Conservation (phyloP, 2,329 filamentous ascomycete genomes). For the Scedosporium minutisporum region DNA sequence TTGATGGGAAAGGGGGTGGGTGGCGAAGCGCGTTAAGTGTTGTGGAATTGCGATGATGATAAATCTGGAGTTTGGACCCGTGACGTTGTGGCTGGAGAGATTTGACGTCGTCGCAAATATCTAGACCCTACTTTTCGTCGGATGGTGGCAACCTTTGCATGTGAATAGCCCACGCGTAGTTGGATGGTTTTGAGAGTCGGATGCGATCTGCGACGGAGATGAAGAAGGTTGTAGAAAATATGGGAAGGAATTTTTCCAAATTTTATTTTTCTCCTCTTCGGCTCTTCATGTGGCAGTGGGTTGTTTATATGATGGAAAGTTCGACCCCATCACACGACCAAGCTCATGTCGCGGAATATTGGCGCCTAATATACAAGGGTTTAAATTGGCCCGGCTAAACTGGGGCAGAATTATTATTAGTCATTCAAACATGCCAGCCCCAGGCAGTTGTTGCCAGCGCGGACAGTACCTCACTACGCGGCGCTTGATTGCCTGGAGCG, state of each 20-base stretch:
- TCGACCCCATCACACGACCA: background rate
- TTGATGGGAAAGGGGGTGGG: background rate
- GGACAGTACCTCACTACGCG: background rate
- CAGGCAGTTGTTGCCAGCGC: background rate
- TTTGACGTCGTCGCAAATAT: background rate
- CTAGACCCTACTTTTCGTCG: background rate
- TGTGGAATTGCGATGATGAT: background rate
- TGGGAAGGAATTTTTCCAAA: background rate
- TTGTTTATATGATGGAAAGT: background rate
- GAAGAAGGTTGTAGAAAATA: background rate
- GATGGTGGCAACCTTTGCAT: background rate
- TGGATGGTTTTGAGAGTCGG: background rate
- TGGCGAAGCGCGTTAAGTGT: background rate
- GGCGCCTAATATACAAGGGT: background rate
- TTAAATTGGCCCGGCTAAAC: background rate
- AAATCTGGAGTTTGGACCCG: background rate
- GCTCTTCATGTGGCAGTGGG: background rate
- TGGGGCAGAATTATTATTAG: background rate
- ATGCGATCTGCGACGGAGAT: background rate
- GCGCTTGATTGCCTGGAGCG: constrained; percentile 6
- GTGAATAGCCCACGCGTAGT: background rate
- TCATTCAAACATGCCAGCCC: background rate
- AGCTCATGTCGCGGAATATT: background rate
- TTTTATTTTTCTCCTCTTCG: background rate
- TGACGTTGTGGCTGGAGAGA: background rate